Evolutionary conservation across 352 stramenopile genomes (phyloP).

Genomic region (Phytophthora pisi): DNA sequence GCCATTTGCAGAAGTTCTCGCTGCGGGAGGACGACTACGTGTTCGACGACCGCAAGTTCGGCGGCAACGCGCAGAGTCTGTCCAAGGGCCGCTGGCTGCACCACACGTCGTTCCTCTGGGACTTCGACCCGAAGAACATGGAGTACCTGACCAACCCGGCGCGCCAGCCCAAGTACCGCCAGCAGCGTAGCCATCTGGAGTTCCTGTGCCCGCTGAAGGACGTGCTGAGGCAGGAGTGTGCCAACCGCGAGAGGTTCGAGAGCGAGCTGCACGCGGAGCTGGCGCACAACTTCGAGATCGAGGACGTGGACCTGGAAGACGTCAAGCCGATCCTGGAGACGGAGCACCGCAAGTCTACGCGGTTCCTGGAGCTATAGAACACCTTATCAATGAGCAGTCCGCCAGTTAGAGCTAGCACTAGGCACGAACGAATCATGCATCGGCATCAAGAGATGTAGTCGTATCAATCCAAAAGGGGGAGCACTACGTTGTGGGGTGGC

Average conservation of each 20-base stretch:
- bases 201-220: slow-evolving; percentile 94
- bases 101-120: slow-evolving; percentile 98
- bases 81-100: slow-evolving; percentile 95
- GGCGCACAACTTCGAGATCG: slow-evolving; percentile 60
- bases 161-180: slow-evolving; percentile 95
- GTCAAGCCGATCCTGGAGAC: slow-evolving; percentile 53
- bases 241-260: slow-evolving; percentile 51
- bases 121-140: slow-evolving; percentile 95
- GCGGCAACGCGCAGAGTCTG: slow-evolving; percentile 97
- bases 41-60: slow-evolving; percentile 94
- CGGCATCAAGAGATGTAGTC: slow-evolving; percentile 30
- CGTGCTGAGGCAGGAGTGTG: slow-evolving; percentile 48
- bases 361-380: slow-evolving; percentile 55
- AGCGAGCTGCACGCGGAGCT: slow-evolving; percentile 54
- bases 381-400: slow-evolving; percentile 7
- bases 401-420: slow-evolving; percentile 11
- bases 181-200: slow-evolving; percentile 91
- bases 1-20: slow-evolving; percentile 70
- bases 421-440: slow-evolving; percentile 15
- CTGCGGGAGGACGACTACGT: slow-evolving; percentile 97
- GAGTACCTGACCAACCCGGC: slow-evolving; percentile 93
- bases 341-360: slow-evolving; percentile 73
- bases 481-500: slow-evolving; percentile 8
- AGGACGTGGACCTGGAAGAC: slow-evolving; percentile 53
- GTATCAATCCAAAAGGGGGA: slow-evolving; percentile 28